A percentile compares a stretch with the other conserved stretches of the same genome.
These are phyloP conservation scores for Penicillium paxilli DNA, from an alignment of 495 filamentous ascomycete species.

Conservation along the genomic window DNA sequence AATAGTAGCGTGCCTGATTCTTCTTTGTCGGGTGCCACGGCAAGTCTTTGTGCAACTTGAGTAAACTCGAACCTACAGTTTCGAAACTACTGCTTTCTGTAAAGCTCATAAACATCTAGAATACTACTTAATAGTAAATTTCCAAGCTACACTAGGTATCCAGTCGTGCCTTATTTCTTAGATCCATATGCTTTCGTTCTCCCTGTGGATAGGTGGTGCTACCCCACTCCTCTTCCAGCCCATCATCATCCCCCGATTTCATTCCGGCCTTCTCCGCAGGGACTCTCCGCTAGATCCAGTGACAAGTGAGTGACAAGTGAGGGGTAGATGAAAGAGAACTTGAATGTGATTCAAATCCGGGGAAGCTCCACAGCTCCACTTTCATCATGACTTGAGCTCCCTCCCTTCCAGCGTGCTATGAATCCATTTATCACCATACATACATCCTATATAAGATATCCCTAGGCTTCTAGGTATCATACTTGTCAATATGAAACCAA, in stretches of 20 bases:
- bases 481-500: background rate
- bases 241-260: background rate
- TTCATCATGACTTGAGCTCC: background rate
- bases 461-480: background rate
- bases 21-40: background rate
- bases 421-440: background rate
- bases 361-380: slow-evolving; percentile 21
- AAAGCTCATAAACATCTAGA: no score
- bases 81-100: no score
- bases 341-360: slow-evolving; percentile 16
- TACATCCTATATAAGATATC: background rate
- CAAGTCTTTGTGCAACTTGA: background rate
- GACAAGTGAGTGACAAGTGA: slow-evolving; percentile 17
- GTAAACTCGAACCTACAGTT: background rate
- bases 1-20: background rate
- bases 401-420: background rate
- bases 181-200: no score
- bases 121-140: background rate
- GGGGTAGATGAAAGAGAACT: slow-evolving; percentile 14
- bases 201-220: no score
- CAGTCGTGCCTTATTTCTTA: no score
- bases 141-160: no score
- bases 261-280: background rate
- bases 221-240: background rate
- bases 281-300: background rate